A percentile compares a stretch with the other conserved stretches of the same genome.
phyloP scores from a whole-genome alignment of 768 basidiomycete genomes.

The Hypsizygus marmoreus region DNA sequence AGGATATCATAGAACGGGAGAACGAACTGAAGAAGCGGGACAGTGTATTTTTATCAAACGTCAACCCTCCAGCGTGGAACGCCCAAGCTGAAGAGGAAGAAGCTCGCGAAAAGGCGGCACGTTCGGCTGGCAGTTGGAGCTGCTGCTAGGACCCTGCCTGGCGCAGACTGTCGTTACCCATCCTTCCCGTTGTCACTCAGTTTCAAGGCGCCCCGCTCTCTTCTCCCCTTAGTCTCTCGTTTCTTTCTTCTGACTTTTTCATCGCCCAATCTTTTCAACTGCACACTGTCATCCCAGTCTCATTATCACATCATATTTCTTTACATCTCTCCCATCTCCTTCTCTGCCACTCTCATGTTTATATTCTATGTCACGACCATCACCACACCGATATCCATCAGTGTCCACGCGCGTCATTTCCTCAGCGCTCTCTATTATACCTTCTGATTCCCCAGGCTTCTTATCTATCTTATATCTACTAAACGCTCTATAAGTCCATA shows the following conservation, averaged over 20 bases:
- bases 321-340: conserved; percentile 21
- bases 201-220: conserved; percentile 11
- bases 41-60: conserved; percentile 74
- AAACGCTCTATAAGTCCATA: conserved; percentile 37
- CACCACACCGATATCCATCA: conserved; percentile 7
- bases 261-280: conserved; percentile 5
- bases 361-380: conserved; percentile 16
- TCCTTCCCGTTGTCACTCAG: conserved; percentile 3
- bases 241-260: background rate
- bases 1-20: conserved; percentile 79
- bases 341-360: conserved; percentile 21
- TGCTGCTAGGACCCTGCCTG: conserved; percentile 53
- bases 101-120: conserved; percentile 55
- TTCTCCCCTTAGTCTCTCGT: conserved; percentile 5
- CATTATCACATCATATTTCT: conserved; percentile 20
- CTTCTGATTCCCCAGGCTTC: conserved; percentile 27
- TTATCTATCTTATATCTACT: conserved; percentile 49
- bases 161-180: conserved; percentile 7
- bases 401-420: conserved; percentile 10
- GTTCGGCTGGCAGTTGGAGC: conserved; percentile 60
- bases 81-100: conserved; percentile 83
- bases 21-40: conserved; percentile 80
- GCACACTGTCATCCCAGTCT: conserved; percentile 18
- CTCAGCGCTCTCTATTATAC: conserved; percentile 26
- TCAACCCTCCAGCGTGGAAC: conserved; percentile 70